These are phyloP conservation scores for Gracilaria vermiculophylla DNA, from an alignment of 23 red algal species.

Conservation along the genomic window DNA sequence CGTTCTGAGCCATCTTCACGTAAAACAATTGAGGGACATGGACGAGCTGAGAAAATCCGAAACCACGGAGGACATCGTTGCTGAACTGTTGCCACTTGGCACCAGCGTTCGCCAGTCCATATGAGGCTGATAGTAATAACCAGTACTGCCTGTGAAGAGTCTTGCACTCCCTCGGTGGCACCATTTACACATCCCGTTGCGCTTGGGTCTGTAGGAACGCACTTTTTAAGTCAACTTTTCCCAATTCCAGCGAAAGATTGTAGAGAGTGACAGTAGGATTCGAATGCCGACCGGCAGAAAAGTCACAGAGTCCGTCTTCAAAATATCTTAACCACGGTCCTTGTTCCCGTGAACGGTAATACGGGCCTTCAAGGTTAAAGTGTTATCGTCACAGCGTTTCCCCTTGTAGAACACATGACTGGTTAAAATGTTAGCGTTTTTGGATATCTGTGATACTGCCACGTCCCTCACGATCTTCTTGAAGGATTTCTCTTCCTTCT, in stretches of 20 bases:
- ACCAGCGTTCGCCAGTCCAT: constrained; percentile 46
- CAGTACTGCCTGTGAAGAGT: not conserved
- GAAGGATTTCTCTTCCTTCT: constrained; percentile 1
- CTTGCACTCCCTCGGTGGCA: constrained; percentile 34
- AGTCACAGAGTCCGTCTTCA: not conserved
- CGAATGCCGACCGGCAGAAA: constrained; percentile 12
- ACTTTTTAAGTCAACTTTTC: constrained; percentile 33
- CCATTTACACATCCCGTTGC: constrained; percentile 17
- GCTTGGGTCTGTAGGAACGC: constrained; percentile 40
- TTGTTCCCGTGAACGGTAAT: constrained; percentile 27
- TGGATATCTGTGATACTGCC: not conserved
- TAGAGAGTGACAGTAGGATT: not conserved
- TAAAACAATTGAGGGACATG: constrained; percentile 58
- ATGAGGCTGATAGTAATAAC: constrained; percentile 41
- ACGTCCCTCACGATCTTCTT: not conserved
- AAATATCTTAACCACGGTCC: not conserved
- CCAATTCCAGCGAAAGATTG: constrained; percentile 4
- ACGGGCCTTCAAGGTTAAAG: not conserved
- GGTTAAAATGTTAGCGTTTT: not conserved
- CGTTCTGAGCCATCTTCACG: not conserved
- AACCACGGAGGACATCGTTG: not conserved
- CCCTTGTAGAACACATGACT: constrained; percentile 37
- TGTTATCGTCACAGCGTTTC: not conserved
- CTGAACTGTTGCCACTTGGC: constrained; percentile 39
- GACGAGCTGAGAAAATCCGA: constrained; percentile 18